Percentiles rank a stretch among this genome's conserved stretches.
These are phyloP conservation scores for Kodamaea suecica DNA, from an alignment of 1,139 yeast genomes.

Conservation along the genomic window DNA sequence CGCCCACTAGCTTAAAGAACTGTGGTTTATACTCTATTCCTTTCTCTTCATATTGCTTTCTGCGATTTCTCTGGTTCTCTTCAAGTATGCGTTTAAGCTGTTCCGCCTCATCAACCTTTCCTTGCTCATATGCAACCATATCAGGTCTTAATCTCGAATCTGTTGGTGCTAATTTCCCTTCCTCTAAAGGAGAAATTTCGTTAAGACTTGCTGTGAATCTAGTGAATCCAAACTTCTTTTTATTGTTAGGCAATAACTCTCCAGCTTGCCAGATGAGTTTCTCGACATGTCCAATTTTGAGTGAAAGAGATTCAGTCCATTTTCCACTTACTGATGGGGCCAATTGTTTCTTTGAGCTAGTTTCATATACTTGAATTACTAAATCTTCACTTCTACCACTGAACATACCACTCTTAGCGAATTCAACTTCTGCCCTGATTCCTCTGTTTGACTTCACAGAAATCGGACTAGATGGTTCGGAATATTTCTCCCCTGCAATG, in stretches of 20 bases:
- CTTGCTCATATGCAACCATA: constrained; percentile 66
- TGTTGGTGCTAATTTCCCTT: constrained; percentile 67
- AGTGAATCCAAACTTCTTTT: constrained; percentile 80
- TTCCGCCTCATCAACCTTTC: constrained; percentile 71
- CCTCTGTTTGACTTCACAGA: constrained; percentile 69
- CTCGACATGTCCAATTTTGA: constrained; percentile 41
- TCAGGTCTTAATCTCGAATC: constrained; percentile 93
- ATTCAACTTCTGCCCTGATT: constrained; percentile 64
- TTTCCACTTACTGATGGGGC: constrained; percentile 57
- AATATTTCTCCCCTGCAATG: constrained; percentile 90
- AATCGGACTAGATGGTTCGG: constrained; percentile 79
- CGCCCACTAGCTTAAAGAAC: constrained; percentile 56
- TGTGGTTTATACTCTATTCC: constrained; percentile 50
- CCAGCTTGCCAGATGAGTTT: constrained; percentile 66
- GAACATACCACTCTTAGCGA: constrained; percentile 72
- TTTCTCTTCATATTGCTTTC: constrained; percentile 54
- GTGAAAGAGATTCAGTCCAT: constrained; percentile 66
- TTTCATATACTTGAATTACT: constrained; percentile 49
- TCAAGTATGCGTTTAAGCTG: constrained; percentile 63
- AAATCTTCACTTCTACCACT: constrained; percentile 86
- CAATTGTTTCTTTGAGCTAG: constrained; percentile 28
- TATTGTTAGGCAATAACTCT: constrained; percentile 54
- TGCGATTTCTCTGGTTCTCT: constrained; percentile 73
- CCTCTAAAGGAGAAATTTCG: constrained; percentile 69
- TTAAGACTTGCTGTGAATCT: constrained; percentile 77